phyloP scores from a whole-genome alignment of 2,329 filamentous ascomycete species.

The Pseudogymnoascus sp. region DNA sequence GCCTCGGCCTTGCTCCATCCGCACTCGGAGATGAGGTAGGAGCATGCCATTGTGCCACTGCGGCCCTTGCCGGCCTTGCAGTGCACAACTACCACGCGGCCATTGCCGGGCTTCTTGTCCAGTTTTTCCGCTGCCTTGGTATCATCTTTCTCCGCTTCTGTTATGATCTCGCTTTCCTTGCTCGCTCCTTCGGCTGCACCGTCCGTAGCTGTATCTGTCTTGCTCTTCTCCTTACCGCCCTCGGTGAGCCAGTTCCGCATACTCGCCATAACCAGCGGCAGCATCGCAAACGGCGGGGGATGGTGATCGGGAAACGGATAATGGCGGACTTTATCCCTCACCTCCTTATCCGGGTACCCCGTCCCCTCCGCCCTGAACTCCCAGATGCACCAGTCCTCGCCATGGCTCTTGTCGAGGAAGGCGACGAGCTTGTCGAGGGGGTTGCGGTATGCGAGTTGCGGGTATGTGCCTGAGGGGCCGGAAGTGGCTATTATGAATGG shows the following conservation, averaged over 20 bases:
- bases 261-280: slow-evolving; percentile 81
- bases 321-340: slow-evolving; percentile 78
- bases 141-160: slow-evolving; percentile 15
- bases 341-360: slow-evolving; percentile 84
- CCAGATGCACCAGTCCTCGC: slow-evolving; percentile 85
- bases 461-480: slow-evolving; percentile 81
- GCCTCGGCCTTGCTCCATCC: slow-evolving; percentile 60
- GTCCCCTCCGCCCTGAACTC: slow-evolving; percentile 96
- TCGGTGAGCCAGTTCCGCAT: slow-evolving; percentile 82
- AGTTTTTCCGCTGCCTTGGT: slow-evolving; percentile 10
- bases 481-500: slow-evolving; percentile 69
- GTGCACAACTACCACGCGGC: slow-evolving; percentile 78
- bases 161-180: slow-evolving; percentile 15
- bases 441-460: slow-evolving; percentile 87
- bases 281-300: slow-evolving; percentile 81
- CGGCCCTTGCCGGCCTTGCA: slow-evolving; percentile 96
- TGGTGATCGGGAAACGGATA: slow-evolving; percentile 98
- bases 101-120: slow-evolving; percentile 29
- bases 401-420: slow-evolving; percentile 83
- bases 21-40: slow-evolving; percentile 84
- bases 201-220: not conserved
- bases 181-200: slow-evolving; percentile 12
- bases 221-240: slow-evolving; percentile 26
- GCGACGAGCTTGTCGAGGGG: slow-evolving; percentile 78
- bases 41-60: slow-evolving; percentile 80